phyloP scores from a whole-genome alignment of 305 asterid species.

The Stenogyne calaminthoides region DNA sequence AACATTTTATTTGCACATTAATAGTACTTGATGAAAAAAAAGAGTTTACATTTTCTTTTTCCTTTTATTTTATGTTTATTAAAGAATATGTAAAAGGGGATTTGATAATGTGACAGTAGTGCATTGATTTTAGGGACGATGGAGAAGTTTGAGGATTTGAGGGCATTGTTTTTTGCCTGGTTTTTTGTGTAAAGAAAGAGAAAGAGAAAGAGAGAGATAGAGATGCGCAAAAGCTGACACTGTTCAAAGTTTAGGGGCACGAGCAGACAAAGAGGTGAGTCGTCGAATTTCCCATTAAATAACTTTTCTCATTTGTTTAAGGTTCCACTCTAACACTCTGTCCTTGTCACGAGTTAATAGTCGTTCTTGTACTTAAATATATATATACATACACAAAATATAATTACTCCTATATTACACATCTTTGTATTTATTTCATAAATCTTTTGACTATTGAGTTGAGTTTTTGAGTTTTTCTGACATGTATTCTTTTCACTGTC shows the following conservation, averaged over 20 bases:
- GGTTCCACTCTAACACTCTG: no score
- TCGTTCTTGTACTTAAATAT: no score
- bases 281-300: slow-evolving; percentile 35
- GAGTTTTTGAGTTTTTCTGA: neutral
- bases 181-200: slow-evolving; percentile 41
- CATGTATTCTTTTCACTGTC: neutral
- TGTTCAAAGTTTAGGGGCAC: slow-evolving; percentile 70
- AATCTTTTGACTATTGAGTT: slow-evolving; percentile 15
- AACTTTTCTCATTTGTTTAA: no score
- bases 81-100: neutral
- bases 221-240: slow-evolving; percentile 64
- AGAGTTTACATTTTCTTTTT: no score
- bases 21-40: no score
- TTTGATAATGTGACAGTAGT: slow-evolving; percentile 36
- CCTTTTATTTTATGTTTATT: neutral
- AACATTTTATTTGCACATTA: no score
- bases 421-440: neutral
- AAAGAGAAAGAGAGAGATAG: no score
- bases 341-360: no score
- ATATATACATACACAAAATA: no score
- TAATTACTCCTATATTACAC: no score
- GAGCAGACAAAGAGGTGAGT: slow-evolving; percentile 55
- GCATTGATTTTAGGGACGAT: slow-evolving; percentile 60
- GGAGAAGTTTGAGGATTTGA: slow-evolving; percentile 61
- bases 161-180: slow-evolving; percentile 43